Percentiles rank a stretch among this genome's conserved stretches.
Conservation (phyloP, 192 early-diverging fungal species). For the Mortierella claussenii region DNA sequence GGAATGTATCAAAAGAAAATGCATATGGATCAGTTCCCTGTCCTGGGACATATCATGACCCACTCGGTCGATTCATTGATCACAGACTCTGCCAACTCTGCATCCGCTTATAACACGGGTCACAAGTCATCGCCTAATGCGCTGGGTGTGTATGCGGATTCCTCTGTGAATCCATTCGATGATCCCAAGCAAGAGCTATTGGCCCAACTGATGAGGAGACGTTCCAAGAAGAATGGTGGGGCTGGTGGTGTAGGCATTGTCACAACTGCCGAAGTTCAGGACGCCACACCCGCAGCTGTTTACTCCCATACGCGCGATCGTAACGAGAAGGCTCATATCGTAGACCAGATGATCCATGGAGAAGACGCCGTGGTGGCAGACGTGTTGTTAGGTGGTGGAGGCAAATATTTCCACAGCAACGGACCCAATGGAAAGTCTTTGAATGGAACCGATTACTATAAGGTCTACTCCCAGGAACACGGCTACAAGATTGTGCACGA, state of each 20-base stretch:
- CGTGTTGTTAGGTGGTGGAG: slow-evolving; percentile 73
- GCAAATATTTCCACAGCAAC: slow-evolving; percentile 61
- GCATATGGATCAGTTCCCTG: slow-evolving; percentile 60
- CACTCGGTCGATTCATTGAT: slow-evolving; percentile 71
- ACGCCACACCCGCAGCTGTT: slow-evolving; percentile 76
- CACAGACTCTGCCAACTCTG: slow-evolving; percentile 80
- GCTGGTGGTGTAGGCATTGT: slow-evolving; percentile 71
- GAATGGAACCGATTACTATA: slow-evolving; percentile 63
- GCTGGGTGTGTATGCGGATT: slow-evolving; percentile 71
- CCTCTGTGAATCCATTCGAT: slow-evolving; percentile 65
- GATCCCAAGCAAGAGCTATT: slow-evolving; percentile 72
- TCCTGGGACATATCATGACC: slow-evolving; percentile 65
- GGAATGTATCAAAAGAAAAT: slow-evolving; percentile 64
- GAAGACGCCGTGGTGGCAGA: slow-evolving; percentile 64
- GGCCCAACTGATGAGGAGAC: slow-evolving; percentile 68
- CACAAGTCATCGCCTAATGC: slow-evolving; percentile 68
- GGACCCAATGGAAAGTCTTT: slow-evolving; percentile 51
- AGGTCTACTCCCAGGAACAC: slow-evolving; percentile 52
- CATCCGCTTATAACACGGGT: slow-evolving; percentile 69
- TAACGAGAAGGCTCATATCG: slow-evolving; percentile 62
- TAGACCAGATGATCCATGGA: slow-evolving; percentile 69
- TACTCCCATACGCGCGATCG: slow-evolving; percentile 67
- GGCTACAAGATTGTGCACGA: slow-evolving; percentile 68
- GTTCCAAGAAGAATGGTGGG: slow-evolving; percentile 60
- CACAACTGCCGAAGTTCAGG: slow-evolving; percentile 67